These are phyloP conservation scores for Rhizoclosmatium sp. DNA, from an alignment of 192 early-diverging fungal genomes.

Conservation along the genomic window DNA sequence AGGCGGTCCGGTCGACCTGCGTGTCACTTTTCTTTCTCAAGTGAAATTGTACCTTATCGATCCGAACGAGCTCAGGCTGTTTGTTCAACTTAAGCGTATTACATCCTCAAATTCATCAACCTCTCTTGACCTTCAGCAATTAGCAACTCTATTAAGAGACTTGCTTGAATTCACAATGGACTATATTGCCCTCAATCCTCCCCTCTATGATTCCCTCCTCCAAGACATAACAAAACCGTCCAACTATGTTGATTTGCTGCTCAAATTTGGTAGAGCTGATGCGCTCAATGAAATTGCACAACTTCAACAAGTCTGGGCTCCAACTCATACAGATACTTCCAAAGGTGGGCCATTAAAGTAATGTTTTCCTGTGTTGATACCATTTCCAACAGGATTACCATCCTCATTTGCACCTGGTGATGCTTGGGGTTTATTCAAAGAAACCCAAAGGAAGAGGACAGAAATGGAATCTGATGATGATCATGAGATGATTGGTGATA, in stretches of 20 bases:
- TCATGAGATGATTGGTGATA: no score
- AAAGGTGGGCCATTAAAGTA: neutral
- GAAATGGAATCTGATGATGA: neutral
- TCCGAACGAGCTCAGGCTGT: neutral
- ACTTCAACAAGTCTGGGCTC: no score
- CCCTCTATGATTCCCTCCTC: neutral
- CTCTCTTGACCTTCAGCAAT: neutral
- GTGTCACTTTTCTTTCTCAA: neutral
- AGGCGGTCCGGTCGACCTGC: neutral
- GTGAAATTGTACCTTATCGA: neutral
- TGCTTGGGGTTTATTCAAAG: slow-evolving; percentile 11
- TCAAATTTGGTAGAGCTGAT: neutral
- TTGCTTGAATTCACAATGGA: neutral
- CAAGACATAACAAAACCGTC: neutral
- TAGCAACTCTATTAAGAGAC: neutral
- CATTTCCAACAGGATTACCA: slow-evolving; percentile 4
- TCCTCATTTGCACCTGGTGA: neutral
- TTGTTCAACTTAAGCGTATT: neutral
- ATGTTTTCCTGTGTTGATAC: neutral
- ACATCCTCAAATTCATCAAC: neutral
- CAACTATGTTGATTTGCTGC: neutral
- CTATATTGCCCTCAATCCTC: neutral
- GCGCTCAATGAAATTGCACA: neutral
- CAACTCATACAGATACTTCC: neutral
- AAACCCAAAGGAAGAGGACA: neutral